A percentile compares a stretch with the other conserved stretches of the same genome.
Evolutionary conservation across 2,329 filamentous ascomycete species (phyloP).

Genomic region (Madurella fahalii): DNA sequence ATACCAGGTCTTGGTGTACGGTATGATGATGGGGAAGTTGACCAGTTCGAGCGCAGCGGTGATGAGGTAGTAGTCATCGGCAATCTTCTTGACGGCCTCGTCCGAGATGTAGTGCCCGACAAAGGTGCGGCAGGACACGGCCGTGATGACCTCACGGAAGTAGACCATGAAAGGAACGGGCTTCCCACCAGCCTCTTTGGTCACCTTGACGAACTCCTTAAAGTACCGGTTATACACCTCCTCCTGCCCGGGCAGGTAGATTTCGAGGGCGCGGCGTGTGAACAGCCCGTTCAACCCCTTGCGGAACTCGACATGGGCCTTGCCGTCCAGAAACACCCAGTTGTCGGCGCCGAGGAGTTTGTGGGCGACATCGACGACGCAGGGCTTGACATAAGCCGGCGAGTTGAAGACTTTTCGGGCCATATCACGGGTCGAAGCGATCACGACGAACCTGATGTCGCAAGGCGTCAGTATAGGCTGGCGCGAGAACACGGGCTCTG

Average conservation of each 20-base stretch:
- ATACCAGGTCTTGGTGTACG: slow-evolving; percentile 94
- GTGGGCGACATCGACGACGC: slow-evolving; percentile 88
- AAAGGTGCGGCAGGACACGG: slow-evolving; percentile 93
- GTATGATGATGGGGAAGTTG: slow-evolving; percentile 96
- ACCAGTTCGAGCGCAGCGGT: slow-evolving; percentile 94
- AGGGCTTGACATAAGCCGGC: slow-evolving; percentile 86
- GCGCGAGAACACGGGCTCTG: background rate
- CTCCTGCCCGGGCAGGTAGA: slow-evolving; percentile 88
- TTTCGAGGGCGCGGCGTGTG: slow-evolving; percentile 81
- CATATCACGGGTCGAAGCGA: slow-evolving; percentile 91
- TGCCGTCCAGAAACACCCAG: slow-evolving; percentile 97
- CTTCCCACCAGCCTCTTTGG: slow-evolving; percentile 66
- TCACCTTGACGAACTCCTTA: slow-evolving; percentile 70
- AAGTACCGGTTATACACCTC: slow-evolving; percentile 89
- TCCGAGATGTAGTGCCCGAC: slow-evolving; percentile 93
- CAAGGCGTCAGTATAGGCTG: background rate
- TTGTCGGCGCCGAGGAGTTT: slow-evolving; percentile 90
- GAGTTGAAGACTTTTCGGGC: slow-evolving; percentile 97
- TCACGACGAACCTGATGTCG: slow-evolving; percentile 78
- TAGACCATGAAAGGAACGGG: slow-evolving; percentile 83
- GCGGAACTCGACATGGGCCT: slow-evolving; percentile 91
- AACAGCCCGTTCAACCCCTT: slow-evolving; percentile 95
- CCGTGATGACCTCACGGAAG: slow-evolving; percentile 93
- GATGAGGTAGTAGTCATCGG: slow-evolving; percentile 95
- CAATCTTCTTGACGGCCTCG: slow-evolving; percentile 86